Evolutionary conservation across 306 rosid genomes (phyloP).

Genomic region (Trichosanthes cucumerina): DNA sequence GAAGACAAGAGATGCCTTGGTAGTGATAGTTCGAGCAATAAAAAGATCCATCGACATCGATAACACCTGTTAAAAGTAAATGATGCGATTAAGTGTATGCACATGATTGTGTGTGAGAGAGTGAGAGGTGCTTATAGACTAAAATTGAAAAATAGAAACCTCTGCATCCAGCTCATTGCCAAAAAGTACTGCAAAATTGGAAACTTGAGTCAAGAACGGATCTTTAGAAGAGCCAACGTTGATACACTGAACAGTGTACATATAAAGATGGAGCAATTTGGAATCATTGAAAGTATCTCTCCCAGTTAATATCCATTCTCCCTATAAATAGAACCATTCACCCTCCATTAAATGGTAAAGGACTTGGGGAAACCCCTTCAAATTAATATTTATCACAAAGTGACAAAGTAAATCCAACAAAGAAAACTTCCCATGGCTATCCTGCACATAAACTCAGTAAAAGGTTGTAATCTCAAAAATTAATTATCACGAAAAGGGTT

Average conservation of each 20-base stretch:
- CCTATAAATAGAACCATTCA: conserved; percentile 37
- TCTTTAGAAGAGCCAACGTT: conserved; percentile 76
- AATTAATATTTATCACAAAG: background rate
- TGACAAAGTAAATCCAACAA: background rate
- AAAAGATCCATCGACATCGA: conserved; percentile 99
- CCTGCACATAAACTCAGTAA: background rate
- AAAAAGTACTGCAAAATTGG: conserved; percentile 77
- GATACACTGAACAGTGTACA: conserved; percentile 60
- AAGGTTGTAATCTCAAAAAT: background rate
- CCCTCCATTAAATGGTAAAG: background rate
- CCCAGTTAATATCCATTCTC: conserved; percentile 93
- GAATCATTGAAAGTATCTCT: conserved; percentile 50
- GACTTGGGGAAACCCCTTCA: background rate
- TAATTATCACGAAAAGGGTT: background rate
- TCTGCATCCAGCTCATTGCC: conserved; percentile 99
- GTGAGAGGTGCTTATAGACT: conserved; percentile 9
- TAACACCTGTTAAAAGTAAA: conserved; percentile 59
- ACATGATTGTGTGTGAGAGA: background rate
- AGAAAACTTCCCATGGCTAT: background rate
- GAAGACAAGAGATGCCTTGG: conserved; percentile 91
- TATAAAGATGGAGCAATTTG: conserved; percentile 51
- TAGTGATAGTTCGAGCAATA: conserved; percentile 96
- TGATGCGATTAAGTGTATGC: conserved; percentile 2
- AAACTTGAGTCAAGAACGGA: conserved; percentile 89
- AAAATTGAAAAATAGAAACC: conserved; percentile 35